Evolutionary conservation across 2,329 filamentous ascomycete genomes (phyloP).

Genomic region (Penicillium sp.): DNA sequence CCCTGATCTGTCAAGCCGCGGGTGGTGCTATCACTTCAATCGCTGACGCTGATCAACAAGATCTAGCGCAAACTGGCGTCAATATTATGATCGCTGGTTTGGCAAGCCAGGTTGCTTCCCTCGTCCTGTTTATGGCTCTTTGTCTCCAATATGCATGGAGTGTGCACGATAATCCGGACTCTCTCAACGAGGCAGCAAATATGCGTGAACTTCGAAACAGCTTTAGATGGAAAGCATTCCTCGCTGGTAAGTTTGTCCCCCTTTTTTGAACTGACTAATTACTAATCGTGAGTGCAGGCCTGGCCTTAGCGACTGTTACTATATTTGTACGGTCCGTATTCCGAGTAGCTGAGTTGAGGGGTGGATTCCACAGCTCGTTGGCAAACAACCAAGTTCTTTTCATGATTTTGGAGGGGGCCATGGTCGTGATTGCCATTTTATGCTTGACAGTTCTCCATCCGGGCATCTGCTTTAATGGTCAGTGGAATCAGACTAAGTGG

Average conservation of each 20-base stretch:
- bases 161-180: constrained; percentile 2
- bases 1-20: too few species aligned
- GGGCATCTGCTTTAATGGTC: constrained; percentile 9
- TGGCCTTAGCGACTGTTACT: constrained; percentile 43
- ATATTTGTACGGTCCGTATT: constrained; percentile 53
- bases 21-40: too few species aligned
- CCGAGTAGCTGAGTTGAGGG: constrained; percentile 52
- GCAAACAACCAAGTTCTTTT: constrained; percentile 54
- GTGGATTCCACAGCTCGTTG: constrained; percentile 48
- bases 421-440: constrained; percentile 51
- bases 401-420: constrained; percentile 56
- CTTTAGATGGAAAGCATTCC: not conserved
- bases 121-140: constrained; percentile 56
- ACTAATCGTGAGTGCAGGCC: not conserved
- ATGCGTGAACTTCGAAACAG: not conserved
- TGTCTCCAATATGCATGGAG: constrained; percentile 53
- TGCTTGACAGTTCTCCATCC: constrained; percentile 52
- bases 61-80: constrained; percentile 46
- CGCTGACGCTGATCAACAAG: not conserved
- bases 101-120: constrained; percentile 59
- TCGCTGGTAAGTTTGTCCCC: not conserved
- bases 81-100: constrained; percentile 68
- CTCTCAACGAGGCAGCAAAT: not conserved
- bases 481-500: not conserved
- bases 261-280: not conserved